phyloP scores from a whole-genome alignment of 1,284 basidiomycete genomes.

The Cystobasidium sp. region DNA sequence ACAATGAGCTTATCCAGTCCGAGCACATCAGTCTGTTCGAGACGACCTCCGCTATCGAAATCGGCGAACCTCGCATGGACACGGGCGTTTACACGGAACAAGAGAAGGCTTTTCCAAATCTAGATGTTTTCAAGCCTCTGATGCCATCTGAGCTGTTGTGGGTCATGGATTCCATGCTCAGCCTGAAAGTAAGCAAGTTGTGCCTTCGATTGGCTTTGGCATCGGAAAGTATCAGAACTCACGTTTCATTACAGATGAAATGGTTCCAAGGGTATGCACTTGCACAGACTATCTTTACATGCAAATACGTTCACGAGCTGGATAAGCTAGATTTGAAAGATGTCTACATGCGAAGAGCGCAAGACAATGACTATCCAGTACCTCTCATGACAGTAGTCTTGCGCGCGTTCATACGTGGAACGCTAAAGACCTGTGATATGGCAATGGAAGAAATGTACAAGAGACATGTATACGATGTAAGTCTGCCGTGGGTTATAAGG shows the following conservation, averaged over 20 bases:
- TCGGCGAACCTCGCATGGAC: constrained; percentile 44
- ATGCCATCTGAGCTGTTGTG: constrained; percentile 78
- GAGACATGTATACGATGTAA: constrained; percentile 74
- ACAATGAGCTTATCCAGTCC: constrained; percentile 42
- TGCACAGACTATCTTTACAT: constrained; percentile 81
- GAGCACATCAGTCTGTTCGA: constrained; percentile 25
- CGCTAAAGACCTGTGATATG: constrained; percentile 81
- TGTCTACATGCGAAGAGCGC: constrained; percentile 54
- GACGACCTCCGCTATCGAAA: constrained; percentile 38
- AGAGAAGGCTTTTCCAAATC: constrained; percentile 40
- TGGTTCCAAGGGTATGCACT: constrained; percentile 85
- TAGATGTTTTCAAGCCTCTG: constrained; percentile 67
- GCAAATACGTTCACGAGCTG: constrained; percentile 75
- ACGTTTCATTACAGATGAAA: constrained; percentile 66
- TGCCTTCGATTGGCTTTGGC: not conserved
- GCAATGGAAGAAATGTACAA: constrained; percentile 78
- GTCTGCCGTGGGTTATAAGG: constrained; percentile 54
- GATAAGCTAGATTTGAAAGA: constrained; percentile 52
- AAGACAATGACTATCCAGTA: constrained; percentile 57
- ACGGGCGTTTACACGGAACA: constrained; percentile 48
- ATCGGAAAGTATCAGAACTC: not conserved
- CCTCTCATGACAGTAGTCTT: constrained; percentile 73
- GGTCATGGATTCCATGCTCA: constrained; percentile 78
- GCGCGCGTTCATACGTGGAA: constrained; percentile 69
- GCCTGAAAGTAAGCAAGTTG: constrained; percentile 70